Base-by-base conservation (phyloP, 164 flowering plant species). In the Tetracentron sinense region DNA sequence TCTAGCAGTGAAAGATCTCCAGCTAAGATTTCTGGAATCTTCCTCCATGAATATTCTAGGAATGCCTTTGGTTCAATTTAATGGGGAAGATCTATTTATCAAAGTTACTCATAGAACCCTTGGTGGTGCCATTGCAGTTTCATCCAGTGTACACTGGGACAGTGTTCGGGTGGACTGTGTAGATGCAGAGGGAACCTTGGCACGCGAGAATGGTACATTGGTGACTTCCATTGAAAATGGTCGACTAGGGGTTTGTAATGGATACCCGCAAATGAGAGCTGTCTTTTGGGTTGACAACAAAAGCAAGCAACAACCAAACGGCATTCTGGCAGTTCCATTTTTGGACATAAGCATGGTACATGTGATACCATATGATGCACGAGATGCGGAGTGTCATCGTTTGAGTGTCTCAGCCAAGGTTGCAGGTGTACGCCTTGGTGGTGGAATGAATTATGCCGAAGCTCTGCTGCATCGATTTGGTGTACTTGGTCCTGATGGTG, bases 391-490 rank as follows among this genome's bases (percentile, higher is more conserved):
- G 70, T 85, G 85, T 69, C 95, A 87, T 63, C 83, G 86, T 73
- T 82, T 94, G 74, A 86, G 64, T 60, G 74, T 91, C 62, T 81
- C 86, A 11, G 96, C 91, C 58, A 82, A 85, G 79, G 72, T 94
- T 31, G 80, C 89, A 52, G 96, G 98, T 42, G 79, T 94, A 54
- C 90, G 96, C 53, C 88, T 94, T 57, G 97, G 93, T 61, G 97
- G 98, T 60, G 98, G 98, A 69, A 89, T 94, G 97, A 91, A 76
- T 76, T 94, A 89, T 69, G 61, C 97, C 15, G 98, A 94, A 75
- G 85, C 91, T 30, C 71, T 94, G 64, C 82, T 94, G 72, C 98
- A 89, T 77, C 79, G 90, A 11, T 94, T 94, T 81, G 97, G 98
- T 63, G 84, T 94, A 55, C 83, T 94, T 66, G 91, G 95, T 42